Conservation (phyloP, 1,139 yeast species). For the Blastobotrys arbuscula region DNA sequence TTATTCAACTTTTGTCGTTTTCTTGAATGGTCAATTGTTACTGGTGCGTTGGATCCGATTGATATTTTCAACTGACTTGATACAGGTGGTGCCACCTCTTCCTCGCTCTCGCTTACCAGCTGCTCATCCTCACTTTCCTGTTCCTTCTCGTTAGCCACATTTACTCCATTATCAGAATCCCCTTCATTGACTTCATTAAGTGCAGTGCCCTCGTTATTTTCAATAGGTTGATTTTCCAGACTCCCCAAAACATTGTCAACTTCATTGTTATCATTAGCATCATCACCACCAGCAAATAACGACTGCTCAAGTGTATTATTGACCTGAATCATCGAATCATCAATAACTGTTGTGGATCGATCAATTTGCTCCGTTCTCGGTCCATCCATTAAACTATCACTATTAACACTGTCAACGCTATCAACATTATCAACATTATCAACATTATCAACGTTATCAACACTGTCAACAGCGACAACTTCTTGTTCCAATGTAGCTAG, state of each 20-base stretch:
- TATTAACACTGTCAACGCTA: too few species aligned
- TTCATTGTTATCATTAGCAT: neutral
- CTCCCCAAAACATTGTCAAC: neutral
- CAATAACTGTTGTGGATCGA: too few species aligned
- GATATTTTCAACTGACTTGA: neutral
- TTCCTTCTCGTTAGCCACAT: too few species aligned
- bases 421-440: neutral
- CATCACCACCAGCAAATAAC: neutral
- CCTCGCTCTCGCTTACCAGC: neutral
- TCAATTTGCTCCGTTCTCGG: too few species aligned
- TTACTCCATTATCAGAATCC: neutral
- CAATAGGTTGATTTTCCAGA: neutral
- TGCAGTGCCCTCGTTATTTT: neutral
- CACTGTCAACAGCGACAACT: too few species aligned
- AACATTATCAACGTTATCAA: neutral
- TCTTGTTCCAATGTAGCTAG: neutral
- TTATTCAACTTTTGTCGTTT: neutral
- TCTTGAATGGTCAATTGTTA: neutral
- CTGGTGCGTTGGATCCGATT: neutral
- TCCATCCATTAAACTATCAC: too few species aligned
- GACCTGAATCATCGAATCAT: neutral
- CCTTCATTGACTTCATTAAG: neutral
- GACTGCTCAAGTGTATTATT: neutral
- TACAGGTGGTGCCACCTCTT: constrained; percentile 5
- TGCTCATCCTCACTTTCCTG: neutral